A percentile compares a stretch with the other conserved stretches of the same genome.
phyloP scores from a whole-genome alignment of 371 early-diverging fungal species.

The Blyttiomyces sp. region DNA sequence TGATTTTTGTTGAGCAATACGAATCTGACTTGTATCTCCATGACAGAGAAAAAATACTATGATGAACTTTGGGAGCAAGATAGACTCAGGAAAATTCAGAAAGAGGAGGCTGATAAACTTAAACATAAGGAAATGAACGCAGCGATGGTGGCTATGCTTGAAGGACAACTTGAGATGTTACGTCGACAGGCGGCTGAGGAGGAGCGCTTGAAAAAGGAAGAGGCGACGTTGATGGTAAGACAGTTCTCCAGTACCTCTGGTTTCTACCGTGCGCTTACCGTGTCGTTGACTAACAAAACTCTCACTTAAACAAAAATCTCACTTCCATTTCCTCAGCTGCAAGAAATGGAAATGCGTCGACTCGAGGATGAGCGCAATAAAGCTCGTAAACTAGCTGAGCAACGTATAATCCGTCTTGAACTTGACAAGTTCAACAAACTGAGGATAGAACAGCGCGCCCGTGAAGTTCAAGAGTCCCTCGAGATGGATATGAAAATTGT shows the following conservation, averaged over 20 bases:
- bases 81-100: conserved; percentile 41
- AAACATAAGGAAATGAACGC: conserved; percentile 26
- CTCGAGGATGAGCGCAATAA: conserved; percentile 38
- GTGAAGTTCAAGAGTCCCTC: conserved; percentile 33
- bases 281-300: no score
- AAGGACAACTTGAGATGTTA: conserved; percentile 35
- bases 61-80: conserved; percentile 51
- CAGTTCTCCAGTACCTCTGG: no score
- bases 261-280: no score
- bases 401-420: conserved; percentile 35
- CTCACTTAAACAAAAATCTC: no score
- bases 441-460: conserved; percentile 30
- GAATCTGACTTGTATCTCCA: background rate
- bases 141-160: conserved; percentile 31
- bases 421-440: conserved; percentile 44
- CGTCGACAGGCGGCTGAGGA: conserved; percentile 33
- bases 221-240: conserved; percentile 45
- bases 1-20: background rate
- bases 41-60: conserved; percentile 39
- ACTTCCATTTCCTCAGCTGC: conserved; percentile 25
- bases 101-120: conserved; percentile 37
- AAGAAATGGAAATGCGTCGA: conserved; percentile 33
- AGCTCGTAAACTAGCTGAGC: conserved; percentile 35
- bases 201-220: conserved; percentile 42
- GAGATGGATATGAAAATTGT: conserved; percentile 44